A percentile compares a stretch with the other conserved stretches of the same genome.
Evolutionary conservation across 441 rosid species (phyloP).

Genomic region (Geranium incanum): DNA sequence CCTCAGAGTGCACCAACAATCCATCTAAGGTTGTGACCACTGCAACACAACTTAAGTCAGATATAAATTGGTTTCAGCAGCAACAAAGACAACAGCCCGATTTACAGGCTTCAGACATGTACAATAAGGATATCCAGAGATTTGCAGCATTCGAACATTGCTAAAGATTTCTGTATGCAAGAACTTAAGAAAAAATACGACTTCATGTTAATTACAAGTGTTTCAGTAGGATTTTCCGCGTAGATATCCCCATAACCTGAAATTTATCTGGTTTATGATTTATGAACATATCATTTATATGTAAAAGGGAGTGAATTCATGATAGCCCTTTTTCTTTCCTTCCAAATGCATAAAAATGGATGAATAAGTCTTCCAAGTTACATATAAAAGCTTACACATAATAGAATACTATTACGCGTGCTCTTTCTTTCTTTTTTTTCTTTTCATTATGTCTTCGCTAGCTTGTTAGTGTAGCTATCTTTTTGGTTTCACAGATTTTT

Average conservation of each 20-base stretch:
- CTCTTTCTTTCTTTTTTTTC: too few species aligned
- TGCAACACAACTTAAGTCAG: conserved; percentile 37
- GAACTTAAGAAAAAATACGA: neutral
- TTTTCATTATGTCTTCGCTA: too few species aligned
- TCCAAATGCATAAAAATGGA: neutral
- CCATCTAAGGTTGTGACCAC: conserved; percentile 28
- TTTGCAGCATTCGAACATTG: conserved; percentile 52
- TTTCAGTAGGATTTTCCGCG: neutral
- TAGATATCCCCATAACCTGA: conserved; percentile 1
- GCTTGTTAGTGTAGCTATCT: too few species aligned
- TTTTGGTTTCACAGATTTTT: too few species aligned
- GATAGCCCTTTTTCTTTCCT: neutral
- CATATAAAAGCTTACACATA: neutral
- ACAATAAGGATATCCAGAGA: conserved; percentile 31
- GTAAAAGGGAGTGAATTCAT: neutral
- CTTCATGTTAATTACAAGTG: conserved; percentile 4
- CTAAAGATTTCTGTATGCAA: conserved; percentile 29
- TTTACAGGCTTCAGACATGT: conserved; percentile 15
- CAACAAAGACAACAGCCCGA: conserved; percentile 24
- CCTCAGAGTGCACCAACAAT: conserved; percentile 49
- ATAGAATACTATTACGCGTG: too few species aligned
- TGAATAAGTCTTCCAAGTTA: neutral
- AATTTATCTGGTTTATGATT: neutral
- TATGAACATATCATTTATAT: neutral
- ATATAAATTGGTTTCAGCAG: neutral